These are phyloP conservation scores for Pleurotus pulmonarius DNA, from an alignment of 768 basidiomycete genomes.

Conservation along the genomic window DNA sequence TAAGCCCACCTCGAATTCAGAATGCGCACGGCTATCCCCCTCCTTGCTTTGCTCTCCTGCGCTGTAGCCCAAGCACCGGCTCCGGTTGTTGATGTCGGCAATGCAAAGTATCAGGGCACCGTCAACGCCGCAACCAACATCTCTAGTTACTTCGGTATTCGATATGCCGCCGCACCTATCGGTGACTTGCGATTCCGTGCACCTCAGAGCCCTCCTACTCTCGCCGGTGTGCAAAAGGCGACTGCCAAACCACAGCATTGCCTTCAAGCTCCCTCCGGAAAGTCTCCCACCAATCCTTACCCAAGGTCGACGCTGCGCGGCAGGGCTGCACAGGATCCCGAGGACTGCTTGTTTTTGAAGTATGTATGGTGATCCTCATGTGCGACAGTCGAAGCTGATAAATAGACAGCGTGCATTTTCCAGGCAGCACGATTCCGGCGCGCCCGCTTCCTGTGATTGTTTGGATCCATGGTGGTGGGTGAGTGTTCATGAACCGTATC, in stretches of 20 bases:
- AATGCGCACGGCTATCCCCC: too few relatives aligned
- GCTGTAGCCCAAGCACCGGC: background rate
- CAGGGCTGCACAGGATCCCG: conserved; percentile 15
- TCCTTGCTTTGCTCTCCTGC: too few relatives aligned
- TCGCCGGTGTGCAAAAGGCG: conserved; percentile 26
- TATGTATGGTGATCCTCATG: conserved; percentile 10
- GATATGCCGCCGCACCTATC: conserved; percentile 47
- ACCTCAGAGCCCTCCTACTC: conserved; percentile 24
- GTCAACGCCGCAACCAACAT: conserved; percentile 28
- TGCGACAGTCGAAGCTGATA: too few relatives aligned
- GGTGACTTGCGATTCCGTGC: conserved; percentile 31
- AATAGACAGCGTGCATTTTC: conserved; percentile 26
- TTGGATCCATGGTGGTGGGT: conserved; percentile 10
- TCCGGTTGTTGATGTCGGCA: conserved; percentile 37
- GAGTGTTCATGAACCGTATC: background rate
- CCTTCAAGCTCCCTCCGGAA: conserved; percentile 23
- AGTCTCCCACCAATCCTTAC: conserved; percentile 26
- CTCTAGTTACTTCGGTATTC: conserved; percentile 37
- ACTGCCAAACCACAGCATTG: conserved; percentile 27
- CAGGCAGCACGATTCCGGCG: conserved; percentile 21
- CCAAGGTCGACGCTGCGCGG: conserved; percentile 6
- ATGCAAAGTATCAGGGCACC: conserved; percentile 39
- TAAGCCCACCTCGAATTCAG: too few relatives aligned
- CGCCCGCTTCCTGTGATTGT: conserved; percentile 17
- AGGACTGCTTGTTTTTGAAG: conserved; percentile 42